phyloP scores from a whole-genome alignment of 1,139 yeast genomes.

The Debaryomyces sp. region DNA sequence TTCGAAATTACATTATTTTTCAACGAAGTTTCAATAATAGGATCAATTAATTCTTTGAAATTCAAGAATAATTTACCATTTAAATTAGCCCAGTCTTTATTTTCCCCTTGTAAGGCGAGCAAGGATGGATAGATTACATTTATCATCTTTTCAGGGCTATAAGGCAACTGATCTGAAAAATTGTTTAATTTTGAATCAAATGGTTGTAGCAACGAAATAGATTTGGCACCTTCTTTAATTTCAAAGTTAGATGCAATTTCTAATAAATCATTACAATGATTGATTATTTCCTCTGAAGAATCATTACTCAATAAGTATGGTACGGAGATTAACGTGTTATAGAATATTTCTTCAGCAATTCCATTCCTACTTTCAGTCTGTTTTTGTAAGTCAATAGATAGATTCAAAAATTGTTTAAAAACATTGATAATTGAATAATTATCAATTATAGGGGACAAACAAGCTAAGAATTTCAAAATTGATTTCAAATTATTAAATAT shows the following conservation, averaged over 20 bases:
- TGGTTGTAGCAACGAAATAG: constrained; percentile 33
- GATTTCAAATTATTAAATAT: constrained; percentile 75
- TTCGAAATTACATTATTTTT: constrained; percentile 40
- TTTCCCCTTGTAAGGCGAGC: constrained; percentile 31
- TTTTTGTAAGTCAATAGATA: constrained; percentile 60
- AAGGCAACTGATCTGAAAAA: constrained; percentile 46
- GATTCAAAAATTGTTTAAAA: constrained; percentile 55
- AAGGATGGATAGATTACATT: constrained; percentile 59
- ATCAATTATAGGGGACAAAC: constrained; percentile 63
- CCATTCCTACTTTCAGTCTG: constrained; percentile 45
- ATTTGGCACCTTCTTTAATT: constrained; percentile 21
- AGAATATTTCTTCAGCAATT: constrained; percentile 69
- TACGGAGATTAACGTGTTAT: constrained; percentile 62
- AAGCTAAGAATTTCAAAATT: constrained; percentile 67
- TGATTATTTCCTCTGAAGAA: constrained; percentile 32
- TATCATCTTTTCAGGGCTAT: constrained; percentile 54
- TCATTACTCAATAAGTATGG: constrained; percentile 68
- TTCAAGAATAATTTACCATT: constrained; percentile 34
- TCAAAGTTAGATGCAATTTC: constrained; percentile 44
- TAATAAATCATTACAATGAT: constrained; percentile 46
- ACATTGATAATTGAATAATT: constrained; percentile 53
- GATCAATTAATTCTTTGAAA: constrained; percentile 33
- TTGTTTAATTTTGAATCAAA: constrained; percentile 38
- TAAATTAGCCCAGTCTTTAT: constrained; percentile 29
- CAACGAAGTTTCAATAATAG: constrained; percentile 41